Conservation (phyloP, 345 rosid genomes). For the Lepidium aucheri region DNA sequence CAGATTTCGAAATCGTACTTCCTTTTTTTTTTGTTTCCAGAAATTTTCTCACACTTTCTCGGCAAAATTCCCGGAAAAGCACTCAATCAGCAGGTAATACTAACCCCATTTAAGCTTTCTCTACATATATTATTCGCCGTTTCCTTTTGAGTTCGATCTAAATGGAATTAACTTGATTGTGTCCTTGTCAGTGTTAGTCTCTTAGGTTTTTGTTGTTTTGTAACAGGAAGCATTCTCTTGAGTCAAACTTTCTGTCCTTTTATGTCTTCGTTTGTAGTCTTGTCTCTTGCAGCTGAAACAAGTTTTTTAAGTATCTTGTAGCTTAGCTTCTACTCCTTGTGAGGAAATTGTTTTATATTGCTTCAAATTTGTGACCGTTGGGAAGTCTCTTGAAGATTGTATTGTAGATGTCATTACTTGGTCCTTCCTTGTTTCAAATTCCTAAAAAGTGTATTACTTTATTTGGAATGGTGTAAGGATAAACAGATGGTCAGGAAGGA, state of each 20-base stretch:
- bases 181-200: not conserved
- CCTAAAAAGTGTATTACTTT: not conserved
- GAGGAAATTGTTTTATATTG: not conserved
- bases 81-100: conserved; percentile 31
- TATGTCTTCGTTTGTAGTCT: not conserved
- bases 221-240: conserved; percentile 9
- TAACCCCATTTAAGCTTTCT: not conserved
- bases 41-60: conserved; percentile 29
- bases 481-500: conserved; percentile 43
- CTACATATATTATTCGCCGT: not conserved
- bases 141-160: conserved; percentile 5
- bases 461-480: not conserved
- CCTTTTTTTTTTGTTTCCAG: not conserved
- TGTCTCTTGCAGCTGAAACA: not conserved
- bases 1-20: conserved; percentile 20
- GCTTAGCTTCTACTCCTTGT: not conserved
- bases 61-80: conserved; percentile 34
- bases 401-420: conserved; percentile 1
- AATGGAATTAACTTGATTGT: not conserved
- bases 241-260: not conserved
- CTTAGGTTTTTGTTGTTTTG: conserved; percentile 17
- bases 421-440: not conserved
- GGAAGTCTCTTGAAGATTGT: not conserved
- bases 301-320: not conserved
- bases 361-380: conserved; percentile 27